Base-by-base conservation (phyloP, 164 flowering plant species). In the Kalanchoe fedtschenkoi region DNA sequence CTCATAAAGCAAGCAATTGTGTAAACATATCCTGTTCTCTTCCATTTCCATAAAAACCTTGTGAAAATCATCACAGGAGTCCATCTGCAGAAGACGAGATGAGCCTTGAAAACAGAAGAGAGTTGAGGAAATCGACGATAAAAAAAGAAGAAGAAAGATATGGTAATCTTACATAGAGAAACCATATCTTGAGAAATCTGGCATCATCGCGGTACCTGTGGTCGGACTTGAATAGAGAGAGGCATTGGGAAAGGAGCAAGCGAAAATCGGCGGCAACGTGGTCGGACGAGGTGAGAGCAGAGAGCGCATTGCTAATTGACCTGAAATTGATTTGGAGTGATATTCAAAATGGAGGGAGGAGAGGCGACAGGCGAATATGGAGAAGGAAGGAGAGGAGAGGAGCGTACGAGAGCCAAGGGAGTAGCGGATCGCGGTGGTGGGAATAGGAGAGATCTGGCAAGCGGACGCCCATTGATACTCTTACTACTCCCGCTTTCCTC, bases 111-210 rank as follows among this genome's bases (percentile, higher is more conserved):
- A 37, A 2, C 4, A n/a, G n/a, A n/a, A n/a, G n/a, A n/a, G n/a
- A n/a, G n/a, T n/a, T n/a, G n/a, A n/a, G n/a, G n/a, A n/a, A n/a
- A n/a, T n/a, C n/a, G n/a, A n/a, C n/a, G n/a, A n/a, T n/a, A n/a
- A 34, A 34, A 5, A 22, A 6, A 30, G 11, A 29, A 15, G 57
- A 2, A 1, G 33, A 39, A 41, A 21, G 15, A 32, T 1, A 34
- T 54, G 41, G 34, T 17, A 61, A 2, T 55, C 33, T 75, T 85
- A 90, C 98, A 74, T 88, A 67, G 61, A 93, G 75, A 39, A 90
- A 62, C 90, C 97, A 93, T 19, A 93, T 80, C 75, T 80, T 83
- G 76, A 93, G 91, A 65, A 93, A 89, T 69, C 98, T 71, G 70
- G 69, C 33, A 68, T 93, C 98, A 64, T 90, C 68, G 34, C 66